Conservation (phyloP, 2,329 filamentous ascomycete species). For the Trichoderma sp. region DNA sequence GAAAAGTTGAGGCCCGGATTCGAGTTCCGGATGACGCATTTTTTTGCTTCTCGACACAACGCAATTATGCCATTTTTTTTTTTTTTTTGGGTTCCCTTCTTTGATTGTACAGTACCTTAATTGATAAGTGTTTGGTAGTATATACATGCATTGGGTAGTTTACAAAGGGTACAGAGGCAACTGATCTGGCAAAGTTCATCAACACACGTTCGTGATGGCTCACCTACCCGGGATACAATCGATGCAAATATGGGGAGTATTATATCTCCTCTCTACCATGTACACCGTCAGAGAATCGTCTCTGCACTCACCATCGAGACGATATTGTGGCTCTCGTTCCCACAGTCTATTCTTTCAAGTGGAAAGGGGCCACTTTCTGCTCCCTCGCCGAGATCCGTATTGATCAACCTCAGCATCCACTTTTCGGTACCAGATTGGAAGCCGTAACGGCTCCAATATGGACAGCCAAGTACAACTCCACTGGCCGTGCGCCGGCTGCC, state of each 20-base stretch:
- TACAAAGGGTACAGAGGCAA: background rate
- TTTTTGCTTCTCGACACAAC: background rate
- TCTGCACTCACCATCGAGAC: background rate
- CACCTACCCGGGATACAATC: background rate
- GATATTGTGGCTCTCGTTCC: background rate
- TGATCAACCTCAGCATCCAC: background rate
- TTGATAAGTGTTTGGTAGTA: too few species aligned
- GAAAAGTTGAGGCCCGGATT: slow-evolving; percentile 22
- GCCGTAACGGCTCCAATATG: background rate
- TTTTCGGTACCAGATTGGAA: background rate
- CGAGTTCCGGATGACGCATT: slow-evolving; percentile 21
- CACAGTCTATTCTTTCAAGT: background rate
- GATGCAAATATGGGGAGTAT: background rate
- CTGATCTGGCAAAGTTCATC: background rate
- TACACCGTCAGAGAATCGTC: background rate
- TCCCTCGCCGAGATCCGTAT: background rate
- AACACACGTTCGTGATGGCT: background rate
- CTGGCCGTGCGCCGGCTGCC: background rate
- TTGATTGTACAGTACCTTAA: background rate
- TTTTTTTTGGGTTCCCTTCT: background rate
- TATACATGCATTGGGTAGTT: background rate
- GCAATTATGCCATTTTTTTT: background rate
- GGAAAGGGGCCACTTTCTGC: background rate
- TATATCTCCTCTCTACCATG: background rate
- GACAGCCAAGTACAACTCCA: slow-evolving; percentile 1